Base-by-base conservation (phyloP, 306 rosid genomes). In the Cucumis cinereus region DNA sequence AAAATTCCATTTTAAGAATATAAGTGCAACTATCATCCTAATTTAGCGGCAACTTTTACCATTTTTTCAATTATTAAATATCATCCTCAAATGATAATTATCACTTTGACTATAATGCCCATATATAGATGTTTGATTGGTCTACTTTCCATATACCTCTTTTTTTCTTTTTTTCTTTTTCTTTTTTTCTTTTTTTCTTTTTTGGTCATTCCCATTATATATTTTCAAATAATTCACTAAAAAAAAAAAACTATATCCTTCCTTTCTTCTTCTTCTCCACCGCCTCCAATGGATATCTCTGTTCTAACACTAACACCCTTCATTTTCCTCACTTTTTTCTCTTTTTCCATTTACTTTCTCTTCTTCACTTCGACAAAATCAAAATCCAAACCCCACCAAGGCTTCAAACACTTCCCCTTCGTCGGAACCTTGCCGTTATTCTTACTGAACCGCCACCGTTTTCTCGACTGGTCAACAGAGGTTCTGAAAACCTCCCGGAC, bases 391-490 rank as follows among this genome's bases (percentile, higher is more conserved):
- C 36, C 52, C 17, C 23, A 41, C n/a, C 2, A 19, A 12, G 93
- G 93, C 73, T 85, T 92, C 82, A 83, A 71, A 70, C 6, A 0
- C 77, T 92, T 80, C 82, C 97, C 91, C 5, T 3, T 90, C 0
- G 0, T 92, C 0, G 93, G 92, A 55, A 9, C 79, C 40, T 22
- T 92, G 38, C 96, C 93, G 0, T 81, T 58, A 0, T 90, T 92
- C 80, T 17, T 90, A 5, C 45, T 7, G n/a, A 83, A 92, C 79
- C 87, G 96, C 3, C 86, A 87, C 79, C 89, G 86, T 2, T 87
- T 85, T 64, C 88, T 88, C 1, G 87, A 92, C 0, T 92, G 93
- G 97, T 69, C 56, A 24, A 84, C 97, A 26, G 66, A 81, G 12
- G 73, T 83, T 72, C 89, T 92, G 43, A 47, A 68, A 22, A 26